Base-by-base conservation (phyloP, 2,329 filamentous ascomycete species). In the Rachicladosporium sp. region DNA sequence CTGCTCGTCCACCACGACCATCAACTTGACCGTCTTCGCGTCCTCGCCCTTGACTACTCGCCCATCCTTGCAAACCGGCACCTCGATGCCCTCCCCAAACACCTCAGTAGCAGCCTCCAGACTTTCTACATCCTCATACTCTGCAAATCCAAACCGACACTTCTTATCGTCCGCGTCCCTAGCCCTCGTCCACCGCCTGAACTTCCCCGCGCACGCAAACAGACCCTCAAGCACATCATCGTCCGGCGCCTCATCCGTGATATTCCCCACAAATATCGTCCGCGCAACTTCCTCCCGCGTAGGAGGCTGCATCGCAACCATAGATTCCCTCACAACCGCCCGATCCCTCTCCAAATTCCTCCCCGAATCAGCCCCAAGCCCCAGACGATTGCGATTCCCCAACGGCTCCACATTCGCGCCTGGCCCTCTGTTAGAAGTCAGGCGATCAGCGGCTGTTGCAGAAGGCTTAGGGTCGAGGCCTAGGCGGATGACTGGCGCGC, bases 401-500 rank as follows among this genome's bases (percentile, higher is more conserved):
- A 61, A 51, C 10, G 61, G 47, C 12, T 64, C 60, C 37, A 62
- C 57, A 31, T 61, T 60, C 44, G 60, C 60, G 38, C 51, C 50
- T 43, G 55, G 36, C 9, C 46, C 43, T 41, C 38, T 10, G 30
- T 31, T 12, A 12, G 30, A 31, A 31, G 30, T 38, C 37, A 32
- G 31, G 29, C 38, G 38, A 34, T 60, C 59, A 30, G 41, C 27
- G 54, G 59, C 13, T 4, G 33, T 29, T n/a, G 38, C 4, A 13
- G n/a, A n/a, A 31, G 33, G 10, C 38, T 36, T 40, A 12, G 66
- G 74, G 3, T 80, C 74, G 1, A 87, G 89, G 32, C 89, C 91
- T 34, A 98, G 74, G 40, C 91, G 83, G 56, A 98, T 96, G 44
- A 96, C 87, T 41, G 89, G 88, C 29, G 91, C 91, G 55, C 84